A percentile compares a stretch with the other conserved stretches of the same genome.
Evolutionary conservation across 495 filamentous ascomycete species (phyloP).

Genomic region (Xylaria nigripes): DNA sequence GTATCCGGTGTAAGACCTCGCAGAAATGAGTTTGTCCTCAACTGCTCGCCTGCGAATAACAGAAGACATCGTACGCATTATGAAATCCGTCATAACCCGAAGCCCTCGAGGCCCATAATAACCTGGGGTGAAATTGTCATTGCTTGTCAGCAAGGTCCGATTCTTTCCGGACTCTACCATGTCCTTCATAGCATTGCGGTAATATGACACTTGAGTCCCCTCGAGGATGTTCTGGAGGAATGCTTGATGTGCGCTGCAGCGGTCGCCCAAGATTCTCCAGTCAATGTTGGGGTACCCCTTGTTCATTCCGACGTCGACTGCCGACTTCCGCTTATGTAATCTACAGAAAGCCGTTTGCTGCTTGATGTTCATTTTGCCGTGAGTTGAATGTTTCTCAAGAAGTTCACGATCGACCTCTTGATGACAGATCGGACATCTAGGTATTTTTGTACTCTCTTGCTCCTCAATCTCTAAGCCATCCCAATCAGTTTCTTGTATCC

Average conservation of each 20-base stretch:
- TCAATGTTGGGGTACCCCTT: slow-evolving; percentile 71
- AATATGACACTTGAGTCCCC: slow-evolving; percentile 50
- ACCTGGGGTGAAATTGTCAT: slow-evolving; percentile 50
- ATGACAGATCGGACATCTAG: slow-evolving; percentile 61
- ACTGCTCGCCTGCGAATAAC: slow-evolving; percentile 55
- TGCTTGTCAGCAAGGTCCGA: slow-evolving; percentile 49
- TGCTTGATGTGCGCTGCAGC: slow-evolving; percentile 49
- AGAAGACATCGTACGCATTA: slow-evolving; percentile 54
- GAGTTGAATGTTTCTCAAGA: slow-evolving; percentile 38
- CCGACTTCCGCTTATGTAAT: slow-evolving; percentile 53
- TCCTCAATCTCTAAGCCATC: slow-evolving; percentile 17
- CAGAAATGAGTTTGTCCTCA: slow-evolving; percentile 60
- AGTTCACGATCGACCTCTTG: slow-evolving; percentile 47
- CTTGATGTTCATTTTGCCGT: slow-evolving; percentile 48
- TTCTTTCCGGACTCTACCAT: slow-evolving; percentile 52
- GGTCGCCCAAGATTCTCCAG: slow-evolving; percentile 60
- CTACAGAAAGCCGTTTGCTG: slow-evolving; percentile 64
- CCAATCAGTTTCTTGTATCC: slow-evolving; percentile 8
- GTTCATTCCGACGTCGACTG: slow-evolving; percentile 51
- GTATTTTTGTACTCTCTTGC: background rate
- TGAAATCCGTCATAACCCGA: slow-evolving; percentile 52
- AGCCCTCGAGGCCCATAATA: slow-evolving; percentile 85
- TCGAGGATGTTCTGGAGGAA: slow-evolving; percentile 53
- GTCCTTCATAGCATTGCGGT: slow-evolving; percentile 51
- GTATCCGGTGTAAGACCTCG: slow-evolving; percentile 62